phyloP scores from a whole-genome alignment of 805 yeast genomes.

The Yamadazyma endophytica region DNA sequence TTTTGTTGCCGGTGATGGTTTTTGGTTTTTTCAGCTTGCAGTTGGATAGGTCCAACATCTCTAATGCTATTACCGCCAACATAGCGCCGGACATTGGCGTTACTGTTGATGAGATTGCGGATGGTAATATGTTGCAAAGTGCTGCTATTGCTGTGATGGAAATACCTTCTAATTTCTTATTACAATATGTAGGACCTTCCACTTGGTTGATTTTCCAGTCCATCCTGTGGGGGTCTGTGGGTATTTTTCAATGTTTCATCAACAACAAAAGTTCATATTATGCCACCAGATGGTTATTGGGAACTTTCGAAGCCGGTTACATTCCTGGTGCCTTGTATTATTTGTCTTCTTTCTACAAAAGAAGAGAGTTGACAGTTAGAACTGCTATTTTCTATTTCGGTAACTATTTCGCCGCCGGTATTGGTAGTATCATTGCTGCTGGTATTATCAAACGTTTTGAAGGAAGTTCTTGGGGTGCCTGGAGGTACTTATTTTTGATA shows the following conservation, averaged over 20 bases:
- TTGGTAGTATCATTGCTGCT: constrained; percentile 26
- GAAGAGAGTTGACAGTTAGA: constrained; percentile 29
- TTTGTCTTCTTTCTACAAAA: constrained; percentile 28
- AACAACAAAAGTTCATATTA: constrained; percentile 30
- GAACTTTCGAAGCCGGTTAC: constrained; percentile 28
- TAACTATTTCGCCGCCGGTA: constrained; percentile 24
- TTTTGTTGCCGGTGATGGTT: neutral
- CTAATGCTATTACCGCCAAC: constrained; percentile 46
- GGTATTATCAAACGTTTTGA: constrained; percentile 32
- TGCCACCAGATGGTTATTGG: constrained; percentile 30
- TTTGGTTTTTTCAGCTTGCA: neutral
- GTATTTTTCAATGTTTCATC: constrained; percentile 30
- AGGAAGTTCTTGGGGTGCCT: constrained; percentile 33
- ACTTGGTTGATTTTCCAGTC: neutral
- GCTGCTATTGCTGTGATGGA: neutral
- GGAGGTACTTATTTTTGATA: constrained; percentile 42
- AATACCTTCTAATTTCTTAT: neutral
- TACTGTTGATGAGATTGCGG: constrained; percentile 34
- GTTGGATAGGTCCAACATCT: constrained; percentile 38
- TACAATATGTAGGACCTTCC: neutral
- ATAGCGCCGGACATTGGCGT: constrained; percentile 36
- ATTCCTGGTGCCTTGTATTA: constrained; percentile 33
- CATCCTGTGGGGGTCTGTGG: neutral
- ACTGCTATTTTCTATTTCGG: constrained; percentile 31
- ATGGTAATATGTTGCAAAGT: neutral